A percentile compares a stretch with the other conserved stretches of the same genome.
phyloP scores from a whole-genome alignment of 495 filamentous ascomycete genomes.

The Talaromyces adpressus region DNA sequence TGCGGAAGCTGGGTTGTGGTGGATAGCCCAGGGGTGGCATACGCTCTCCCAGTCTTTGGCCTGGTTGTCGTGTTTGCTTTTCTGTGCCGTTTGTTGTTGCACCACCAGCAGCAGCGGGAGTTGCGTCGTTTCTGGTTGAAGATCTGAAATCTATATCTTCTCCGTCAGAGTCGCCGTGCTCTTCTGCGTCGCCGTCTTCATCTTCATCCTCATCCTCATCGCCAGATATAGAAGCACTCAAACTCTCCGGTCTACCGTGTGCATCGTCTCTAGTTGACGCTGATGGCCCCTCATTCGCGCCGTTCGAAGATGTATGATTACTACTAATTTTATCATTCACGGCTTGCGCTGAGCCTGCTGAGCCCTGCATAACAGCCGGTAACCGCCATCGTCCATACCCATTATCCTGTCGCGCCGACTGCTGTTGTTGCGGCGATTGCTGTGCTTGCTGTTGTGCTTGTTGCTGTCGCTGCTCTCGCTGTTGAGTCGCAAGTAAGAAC shows the following conservation, averaged over 20 bases:
- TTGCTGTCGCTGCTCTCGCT: slow-evolving; percentile 8
- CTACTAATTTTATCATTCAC: not conserved
- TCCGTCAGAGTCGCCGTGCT: not conserved
- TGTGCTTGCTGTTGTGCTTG: slow-evolving; percentile 12
- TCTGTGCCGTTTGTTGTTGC: not conserved
- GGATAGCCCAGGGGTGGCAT: not conserved
- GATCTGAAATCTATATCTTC: not conserved
- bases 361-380: slow-evolving; percentile 9
- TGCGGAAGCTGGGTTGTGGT: slow-evolving; percentile 2
- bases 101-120: not conserved
- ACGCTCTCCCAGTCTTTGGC: not conserved
- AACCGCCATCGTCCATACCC: slow-evolving; percentile 23
- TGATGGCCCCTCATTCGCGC: too few species aligned
- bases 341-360: not conserved
- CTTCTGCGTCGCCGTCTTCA: not conserved
- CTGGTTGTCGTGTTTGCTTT: not conserved
- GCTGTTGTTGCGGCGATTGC: slow-evolving; percentile 7
- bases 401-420: slow-evolving; percentile 14
- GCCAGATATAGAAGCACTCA: not conserved
- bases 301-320: not conserved
- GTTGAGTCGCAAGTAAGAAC: not conserved
- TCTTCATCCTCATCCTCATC: not conserved
- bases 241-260: not conserved
- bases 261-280: not conserved
- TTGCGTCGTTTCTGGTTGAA: not conserved